Conservation (phyloP, 192 early-diverging fungal species). For the Podila minutissima region DNA sequence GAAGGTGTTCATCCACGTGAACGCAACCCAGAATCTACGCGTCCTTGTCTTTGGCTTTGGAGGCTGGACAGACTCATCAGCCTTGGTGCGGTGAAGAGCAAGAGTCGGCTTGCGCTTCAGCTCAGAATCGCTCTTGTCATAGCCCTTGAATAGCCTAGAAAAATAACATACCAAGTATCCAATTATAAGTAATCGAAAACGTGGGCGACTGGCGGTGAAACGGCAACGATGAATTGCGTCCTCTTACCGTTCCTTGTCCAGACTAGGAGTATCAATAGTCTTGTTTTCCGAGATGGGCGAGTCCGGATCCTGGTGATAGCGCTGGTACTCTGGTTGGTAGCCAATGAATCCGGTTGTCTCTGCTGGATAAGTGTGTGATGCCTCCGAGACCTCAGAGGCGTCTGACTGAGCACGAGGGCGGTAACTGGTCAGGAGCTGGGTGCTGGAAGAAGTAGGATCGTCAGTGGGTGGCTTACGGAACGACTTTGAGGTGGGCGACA, state of each 20-base stretch:
- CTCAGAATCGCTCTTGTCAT: conserved; percentile 21
- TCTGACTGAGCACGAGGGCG: conserved; percentile 29
- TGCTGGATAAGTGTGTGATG: conserved; percentile 16
- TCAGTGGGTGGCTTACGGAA: not conserved
- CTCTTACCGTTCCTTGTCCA: conserved; percentile 36
- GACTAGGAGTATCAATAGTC: conserved; percentile 26
- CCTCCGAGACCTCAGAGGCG: conserved; percentile 25
- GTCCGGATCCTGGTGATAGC: conserved; percentile 4
- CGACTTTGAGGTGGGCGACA: conserved; percentile 3
- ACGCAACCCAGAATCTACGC: conserved; percentile 73
- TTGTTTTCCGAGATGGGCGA: conserved; percentile 30
- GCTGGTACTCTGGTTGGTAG: conserved; percentile 12
- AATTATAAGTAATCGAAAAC: not conserved
- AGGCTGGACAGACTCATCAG: conserved; percentile 57
- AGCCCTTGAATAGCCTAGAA: conserved; percentile 15
- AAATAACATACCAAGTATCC: too few species aligned
- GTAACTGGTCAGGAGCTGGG: conserved; percentile 21
- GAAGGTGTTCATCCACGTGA: conserved; percentile 85
- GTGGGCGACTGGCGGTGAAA: not conserved
- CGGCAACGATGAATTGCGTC: not conserved
- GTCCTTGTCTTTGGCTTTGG: conserved; percentile 51
- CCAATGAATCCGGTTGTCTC: conserved; percentile 12
- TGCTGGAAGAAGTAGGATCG: conserved; percentile 19
- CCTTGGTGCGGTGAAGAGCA: conserved; percentile 39
- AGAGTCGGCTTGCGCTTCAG: conserved; percentile 53